A percentile compares a stretch with the other conserved stretches of the same genome.
phyloP scores from a whole-genome alignment of 2,329 filamentous ascomycete species.

The Paecilomyces formosus region DNA sequence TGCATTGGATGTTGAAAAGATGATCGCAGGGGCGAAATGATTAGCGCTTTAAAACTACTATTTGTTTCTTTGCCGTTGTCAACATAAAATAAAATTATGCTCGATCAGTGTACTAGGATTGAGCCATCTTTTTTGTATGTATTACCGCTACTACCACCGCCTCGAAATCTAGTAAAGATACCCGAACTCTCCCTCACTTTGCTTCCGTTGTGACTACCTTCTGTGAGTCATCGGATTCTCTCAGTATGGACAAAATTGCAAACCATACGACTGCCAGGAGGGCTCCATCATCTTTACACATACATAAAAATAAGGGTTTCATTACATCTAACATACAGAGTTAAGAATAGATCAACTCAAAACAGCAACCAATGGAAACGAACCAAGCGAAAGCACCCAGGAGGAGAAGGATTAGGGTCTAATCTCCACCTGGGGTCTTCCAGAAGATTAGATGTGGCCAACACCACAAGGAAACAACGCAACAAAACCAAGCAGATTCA shows the following conservation, averaged over 20 bases:
- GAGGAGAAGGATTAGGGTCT: neutral
- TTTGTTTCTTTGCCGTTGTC: neutral
- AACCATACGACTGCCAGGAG: neutral
- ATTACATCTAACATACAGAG: neutral
- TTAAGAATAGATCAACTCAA: neutral
- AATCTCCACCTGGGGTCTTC: neutral
- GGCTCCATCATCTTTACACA: neutral
- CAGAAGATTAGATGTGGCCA: neutral
- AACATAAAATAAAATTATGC: neutral
- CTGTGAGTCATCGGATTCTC: neutral
- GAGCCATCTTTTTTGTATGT: neutral
- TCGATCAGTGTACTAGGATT: neutral
- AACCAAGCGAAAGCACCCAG: neutral
- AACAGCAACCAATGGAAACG: neutral
- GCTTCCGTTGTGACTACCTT: neutral
- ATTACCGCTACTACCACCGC: neutral
- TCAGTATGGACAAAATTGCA: neutral
- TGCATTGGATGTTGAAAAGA: constrained; percentile 61
- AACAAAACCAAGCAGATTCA: neutral
- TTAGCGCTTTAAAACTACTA: neutral
- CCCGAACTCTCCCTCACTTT: neutral
- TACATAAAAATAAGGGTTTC: neutral
- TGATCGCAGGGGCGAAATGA: constrained; percentile 35
- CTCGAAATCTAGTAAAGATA: neutral
- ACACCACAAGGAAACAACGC: neutral